A percentile compares a stretch with the other conserved stretches of the same genome.
phyloP scores from a whole-genome alignment of 495 filamentous ascomycete species.

The Penicillium arizonense region DNA sequence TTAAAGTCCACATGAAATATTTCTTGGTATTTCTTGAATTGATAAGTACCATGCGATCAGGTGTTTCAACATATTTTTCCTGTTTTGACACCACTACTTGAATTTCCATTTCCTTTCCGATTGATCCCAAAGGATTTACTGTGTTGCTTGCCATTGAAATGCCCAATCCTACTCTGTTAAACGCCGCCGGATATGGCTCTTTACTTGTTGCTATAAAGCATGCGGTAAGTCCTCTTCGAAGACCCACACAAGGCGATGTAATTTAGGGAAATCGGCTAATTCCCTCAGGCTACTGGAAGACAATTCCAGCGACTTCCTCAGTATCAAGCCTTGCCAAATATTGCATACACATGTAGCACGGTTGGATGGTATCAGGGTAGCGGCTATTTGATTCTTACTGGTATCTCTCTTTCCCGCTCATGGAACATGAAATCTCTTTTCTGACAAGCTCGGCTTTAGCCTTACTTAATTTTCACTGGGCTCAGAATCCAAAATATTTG shows the following conservation, averaged over 20 bases:
- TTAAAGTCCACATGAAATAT: neutral
- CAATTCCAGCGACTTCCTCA: constrained; percentile 11
- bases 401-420: constrained; percentile 9
- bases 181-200: constrained; percentile 13
- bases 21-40: neutral
- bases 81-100: neutral
- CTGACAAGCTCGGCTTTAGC: constrained; percentile 6
- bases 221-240: constrained; percentile 6
- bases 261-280: neutral
- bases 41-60: no score
- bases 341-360: constrained; percentile 27
- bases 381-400: constrained; percentile 27
- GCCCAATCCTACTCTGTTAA: constrained; percentile 11
- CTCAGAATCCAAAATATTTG: constrained; percentile 18
- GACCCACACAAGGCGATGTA: neutral
- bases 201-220: constrained; percentile 11
- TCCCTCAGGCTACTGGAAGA: neutral
- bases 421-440: neutral
- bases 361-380: constrained; percentile 36
- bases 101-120: neutral
- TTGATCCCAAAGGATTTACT: neutral
- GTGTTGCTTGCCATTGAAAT: neutral
- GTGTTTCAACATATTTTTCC: neutral
- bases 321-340: constrained; percentile 23
- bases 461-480: constrained; percentile 29